A percentile compares a stretch with the other conserved stretches of the same genome.
These are phyloP conservation scores for Annulohypoxylon maeteangense DNA, from an alignment of 495 filamentous ascomycete species.

Conservation along the genomic window DNA sequence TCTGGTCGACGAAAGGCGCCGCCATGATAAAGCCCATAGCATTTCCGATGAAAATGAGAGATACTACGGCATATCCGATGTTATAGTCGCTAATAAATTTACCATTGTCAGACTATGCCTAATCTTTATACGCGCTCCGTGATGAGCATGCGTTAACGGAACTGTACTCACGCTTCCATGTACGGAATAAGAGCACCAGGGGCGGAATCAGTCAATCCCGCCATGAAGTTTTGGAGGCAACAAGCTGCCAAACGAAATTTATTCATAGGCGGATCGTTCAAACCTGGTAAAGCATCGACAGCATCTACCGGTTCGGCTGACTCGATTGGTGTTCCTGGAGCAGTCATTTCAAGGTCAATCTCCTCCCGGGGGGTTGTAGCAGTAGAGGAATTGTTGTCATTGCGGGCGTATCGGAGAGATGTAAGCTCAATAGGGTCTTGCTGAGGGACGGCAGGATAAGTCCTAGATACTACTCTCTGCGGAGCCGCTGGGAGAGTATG, in stretches of 20 bases:
- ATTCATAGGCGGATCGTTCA: constrained; percentile 66
- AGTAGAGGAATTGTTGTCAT: constrained; percentile 38
- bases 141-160: background rate
- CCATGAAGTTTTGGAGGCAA: constrained; percentile 65
- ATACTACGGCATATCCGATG: constrained; percentile 79
- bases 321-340: constrained; percentile 53
- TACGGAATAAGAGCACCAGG: constrained; percentile 80
- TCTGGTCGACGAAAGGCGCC: constrained; percentile 69
- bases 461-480: constrained; percentile 49
- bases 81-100: constrained; percentile 62
- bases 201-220: constrained; percentile 71
- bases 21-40: constrained; percentile 80
- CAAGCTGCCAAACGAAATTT: constrained; percentile 56
- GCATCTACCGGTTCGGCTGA: constrained; percentile 47
- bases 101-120: constrained; percentile 5
- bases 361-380: constrained; percentile 56
- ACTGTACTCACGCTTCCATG: constrained; percentile 62
- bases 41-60: constrained; percentile 81
- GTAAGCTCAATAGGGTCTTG: constrained; percentile 51
- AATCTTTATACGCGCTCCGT: background rate
- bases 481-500: constrained; percentile 47
- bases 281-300: constrained; percentile 59
- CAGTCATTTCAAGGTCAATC: constrained; percentile 65
- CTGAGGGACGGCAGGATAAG: constrained; percentile 53
- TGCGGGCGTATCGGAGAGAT: constrained; percentile 27